Evolutionary conservation across 1,284 basidiomycete species (phyloP), one percentile per base, ranked within the genome.

Genomic region (Cutaneotrichosporon mucoides): DNA sequence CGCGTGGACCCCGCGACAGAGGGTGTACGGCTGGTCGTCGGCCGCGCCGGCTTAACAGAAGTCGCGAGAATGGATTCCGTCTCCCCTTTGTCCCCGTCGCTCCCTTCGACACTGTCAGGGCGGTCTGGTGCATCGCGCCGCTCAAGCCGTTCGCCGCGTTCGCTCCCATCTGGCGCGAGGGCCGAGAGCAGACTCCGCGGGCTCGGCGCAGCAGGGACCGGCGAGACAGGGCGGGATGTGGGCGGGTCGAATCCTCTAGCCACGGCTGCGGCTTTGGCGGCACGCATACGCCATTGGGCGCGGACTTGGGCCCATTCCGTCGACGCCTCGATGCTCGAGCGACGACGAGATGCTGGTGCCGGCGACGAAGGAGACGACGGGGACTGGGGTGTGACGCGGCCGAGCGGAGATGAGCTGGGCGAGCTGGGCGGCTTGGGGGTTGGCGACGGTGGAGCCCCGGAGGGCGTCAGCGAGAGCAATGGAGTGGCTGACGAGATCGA

Each of bases 11-110:
- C 41, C 38, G 46, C 36, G 36, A 53, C 46, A 46, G 55, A 24
- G 11, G 54, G 57, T 0, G 66, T 48, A 33, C 58, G 62, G 6
- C 59, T 54, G 38, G 24, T 24, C 24, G 24, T 24, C 24, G 24
- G 24, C 24, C 24, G 24, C 24, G 24, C 24, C 24, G 24, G 24
- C 24, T 24, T 24, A 24, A 24, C 24, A 24, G 24, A 24, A 24
- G 24, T 24, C 24, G 24, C 24, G 24, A 24, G 24, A 24, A 24
- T 24, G 24, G 24, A 24, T 24, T 24, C 24, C 24, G 24, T 24
- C 24, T 24, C 24, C 24, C 24, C 24, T 24, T 24, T 6, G 60
- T 52, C 16, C 47, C 50, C 8, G 36, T n/a, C 33, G 40, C 16
- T 9, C 40, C 15, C 44, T 33, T 45, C 49, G 43, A 35, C n/a